Evolutionary conservation across 176 grass and related monocot species (phyloP), one percentile per base, ranked within the genome.

Genomic region (Triticum dicoccoides): DNA sequence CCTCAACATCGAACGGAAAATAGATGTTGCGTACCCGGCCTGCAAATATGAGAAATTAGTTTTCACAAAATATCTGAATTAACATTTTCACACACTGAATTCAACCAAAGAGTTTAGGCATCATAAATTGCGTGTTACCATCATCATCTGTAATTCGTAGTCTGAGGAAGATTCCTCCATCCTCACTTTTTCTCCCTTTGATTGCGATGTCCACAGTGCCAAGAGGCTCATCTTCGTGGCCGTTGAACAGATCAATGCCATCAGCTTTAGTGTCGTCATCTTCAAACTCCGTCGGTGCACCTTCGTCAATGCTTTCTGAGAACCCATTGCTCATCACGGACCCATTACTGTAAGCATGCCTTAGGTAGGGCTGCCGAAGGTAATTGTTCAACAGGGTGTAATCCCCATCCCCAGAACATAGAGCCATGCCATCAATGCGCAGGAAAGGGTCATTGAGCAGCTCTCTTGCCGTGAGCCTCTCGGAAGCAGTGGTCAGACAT

Each of bases 391-490:
- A 59, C 39, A 23, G 13, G 21, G 54, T 83, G 10, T 88, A 87
- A 42, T 94, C 80, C 27, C 85, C 85, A 84, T 83, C 87, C 21
- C 74, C 65, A 5, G 52, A 67, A 59, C 65, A 81, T 38, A 74
- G 45, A 51, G 67, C 61, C 52, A 76, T 17, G 65, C 85, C 73
- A 62, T 98, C 86, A 6, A n/a, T 59, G 80, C 88, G 89, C 45
- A 98, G 88, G 79, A 98, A 98, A 15, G 91, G 93, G 65, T 98
- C 93, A 47, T 85, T 89, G 9, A 98, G 90, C 73, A 98, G 88
- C 79, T 98, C 96, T 33, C 73, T 91, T 1, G 96, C 93, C 4
- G 96, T 73, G 34, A 94, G 86, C 70, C 96, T 90, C 27, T 23
- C n/a, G 14, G 93, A 84, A 18, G 90, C 90, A 0, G 89, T 88